Percentiles rank a stretch among this genome's conserved stretches.
Conservation (phyloP, 2,329 filamentous ascomycete genomes). For the Fusarium setosum region DNA sequence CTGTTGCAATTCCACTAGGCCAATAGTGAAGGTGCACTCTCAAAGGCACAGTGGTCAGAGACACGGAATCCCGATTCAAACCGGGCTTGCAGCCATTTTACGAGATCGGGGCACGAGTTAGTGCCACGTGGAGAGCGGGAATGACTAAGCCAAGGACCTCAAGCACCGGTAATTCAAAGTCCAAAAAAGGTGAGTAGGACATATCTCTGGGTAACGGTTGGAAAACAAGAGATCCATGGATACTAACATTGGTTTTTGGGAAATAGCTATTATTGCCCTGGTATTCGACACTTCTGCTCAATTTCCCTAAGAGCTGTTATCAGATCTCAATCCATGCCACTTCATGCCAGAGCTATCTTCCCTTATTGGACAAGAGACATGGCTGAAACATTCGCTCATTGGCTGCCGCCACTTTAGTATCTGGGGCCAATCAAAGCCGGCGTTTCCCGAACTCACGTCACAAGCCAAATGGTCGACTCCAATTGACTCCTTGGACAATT, state of each 20-base stretch:
- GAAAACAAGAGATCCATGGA: too few relatives aligned
- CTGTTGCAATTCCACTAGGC: too few relatives aligned
- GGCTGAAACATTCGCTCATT: slow-evolving; percentile 18
- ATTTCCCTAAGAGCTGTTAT: too few relatives aligned
- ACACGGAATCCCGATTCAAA: background rate
- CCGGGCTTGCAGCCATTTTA: background rate
- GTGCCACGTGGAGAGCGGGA: background rate
- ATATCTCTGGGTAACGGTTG: too few relatives aligned
- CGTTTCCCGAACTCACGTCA: slow-evolving; percentile 39
- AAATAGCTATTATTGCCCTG: too few relatives aligned
- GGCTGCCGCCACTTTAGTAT: background rate
- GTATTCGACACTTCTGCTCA: too few relatives aligned
- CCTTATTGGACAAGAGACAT: slow-evolving; percentile 26
- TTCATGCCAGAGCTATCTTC: background rate
- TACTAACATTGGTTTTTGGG: too few relatives aligned
- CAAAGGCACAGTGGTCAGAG: too few relatives aligned
- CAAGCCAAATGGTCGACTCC: slow-evolving; percentile 22
- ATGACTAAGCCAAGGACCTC: background rate
- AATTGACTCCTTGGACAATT: slow-evolving; percentile 27
- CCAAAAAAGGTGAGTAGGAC: too few relatives aligned
- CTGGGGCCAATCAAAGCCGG: slow-evolving; percentile 41
- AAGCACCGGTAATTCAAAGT: too few relatives aligned
- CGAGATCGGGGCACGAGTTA: background rate
- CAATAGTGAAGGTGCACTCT: too few relatives aligned
- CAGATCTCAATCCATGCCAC: slow-evolving; percentile 9